Base-by-base conservation (phyloP, 2,329 filamentous ascomycete genomes). In the Beauveria medogensis region DNA sequence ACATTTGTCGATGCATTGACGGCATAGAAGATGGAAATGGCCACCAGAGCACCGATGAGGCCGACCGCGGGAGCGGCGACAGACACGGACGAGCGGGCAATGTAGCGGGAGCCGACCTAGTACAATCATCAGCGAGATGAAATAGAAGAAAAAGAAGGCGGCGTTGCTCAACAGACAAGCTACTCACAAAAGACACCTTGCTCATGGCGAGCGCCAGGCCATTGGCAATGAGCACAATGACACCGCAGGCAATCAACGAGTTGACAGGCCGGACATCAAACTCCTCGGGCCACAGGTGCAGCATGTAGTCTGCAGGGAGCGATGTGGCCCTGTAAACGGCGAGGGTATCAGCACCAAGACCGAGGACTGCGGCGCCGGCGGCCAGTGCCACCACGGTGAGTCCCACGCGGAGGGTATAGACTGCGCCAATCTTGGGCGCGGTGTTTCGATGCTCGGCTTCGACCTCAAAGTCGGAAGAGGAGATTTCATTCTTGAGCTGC, bases 211-310 rank as follows among this genome's bases (percentile, higher is more conserved):
- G 69, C 6, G 80, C 80, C 10, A 79, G 65, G 3, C 74, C 66
- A 66, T 80, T 85, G 63, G 76, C 70, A 8, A 82, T 59, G 7
- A 80, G 69, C 9, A 85, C 75, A 51, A 86, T 71, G 40, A 74
- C 70, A 55, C 82, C 78, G 43, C 80, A 80, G 28, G 74, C 77
- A 20, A 86, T 76, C 28, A 86, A 73, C 9, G 82, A 80, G 34
- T 82, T 72, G 3, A 81, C 83, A 2, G 84, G 83, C 53, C 81
- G 76, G 40, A 84, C 68, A 68, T 86, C 79, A 67, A 87, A 82
- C 34, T 79, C 71, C 16, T 75, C 71, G 0, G 84, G 84, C 84
- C 84, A 87, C 54, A 87, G 68, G 1, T 82, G 75, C 20, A 86
- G 75, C 24, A 80, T 66, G 66, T 75, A 81, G 51, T 78, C 75